Evolutionary conservation across 805 yeast species (phyloP).

Genomic region (Saturnispora gosingensis): DNA sequence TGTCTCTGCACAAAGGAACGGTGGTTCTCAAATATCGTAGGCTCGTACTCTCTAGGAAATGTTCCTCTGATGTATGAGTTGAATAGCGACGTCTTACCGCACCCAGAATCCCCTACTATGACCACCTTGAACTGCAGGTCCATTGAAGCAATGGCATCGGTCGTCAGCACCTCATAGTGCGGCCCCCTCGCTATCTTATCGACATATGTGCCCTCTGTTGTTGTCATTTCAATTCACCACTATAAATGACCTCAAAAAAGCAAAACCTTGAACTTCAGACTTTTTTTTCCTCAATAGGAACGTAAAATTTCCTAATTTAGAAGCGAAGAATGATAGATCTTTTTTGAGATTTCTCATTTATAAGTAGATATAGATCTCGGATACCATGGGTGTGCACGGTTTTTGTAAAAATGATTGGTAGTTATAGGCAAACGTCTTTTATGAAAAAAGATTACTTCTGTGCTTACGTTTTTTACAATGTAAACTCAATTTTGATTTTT

Average conservation of each 20-base stretch:
- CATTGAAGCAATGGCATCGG: constrained; percentile 27
- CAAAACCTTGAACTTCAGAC: not conserved
- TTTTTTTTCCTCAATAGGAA: not conserved
- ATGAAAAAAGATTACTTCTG: too few species aligned
- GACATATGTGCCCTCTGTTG: constrained; percentile 1
- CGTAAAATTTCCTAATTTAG: not conserved
- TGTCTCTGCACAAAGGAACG: constrained; percentile 89
- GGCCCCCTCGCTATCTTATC: constrained; percentile 17
- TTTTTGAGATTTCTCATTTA: too few species aligned
- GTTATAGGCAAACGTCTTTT: too few species aligned
- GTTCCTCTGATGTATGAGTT: constrained; percentile 93
- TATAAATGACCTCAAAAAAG: not conserved
- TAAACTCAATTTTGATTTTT: too few species aligned
- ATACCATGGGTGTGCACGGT: too few species aligned
- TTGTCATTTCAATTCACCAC: not conserved
- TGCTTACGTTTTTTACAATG: too few species aligned
- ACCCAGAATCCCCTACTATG: constrained; percentile 99
- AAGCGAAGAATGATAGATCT: not conserved
- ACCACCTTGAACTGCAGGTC: constrained; percentile 38
- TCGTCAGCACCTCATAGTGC: constrained; percentile 17
- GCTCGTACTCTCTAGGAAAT: constrained; percentile 95
- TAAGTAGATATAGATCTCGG: too few species aligned
- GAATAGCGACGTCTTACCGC: constrained; percentile 91
- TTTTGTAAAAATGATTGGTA: too few species aligned
- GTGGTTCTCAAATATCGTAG: constrained; percentile 92